Evolutionary conservation across 2,329 filamentous ascomycete species (phyloP).

Genomic region (Ophiognomonia clavigignenti-juglandacearum): DNA sequence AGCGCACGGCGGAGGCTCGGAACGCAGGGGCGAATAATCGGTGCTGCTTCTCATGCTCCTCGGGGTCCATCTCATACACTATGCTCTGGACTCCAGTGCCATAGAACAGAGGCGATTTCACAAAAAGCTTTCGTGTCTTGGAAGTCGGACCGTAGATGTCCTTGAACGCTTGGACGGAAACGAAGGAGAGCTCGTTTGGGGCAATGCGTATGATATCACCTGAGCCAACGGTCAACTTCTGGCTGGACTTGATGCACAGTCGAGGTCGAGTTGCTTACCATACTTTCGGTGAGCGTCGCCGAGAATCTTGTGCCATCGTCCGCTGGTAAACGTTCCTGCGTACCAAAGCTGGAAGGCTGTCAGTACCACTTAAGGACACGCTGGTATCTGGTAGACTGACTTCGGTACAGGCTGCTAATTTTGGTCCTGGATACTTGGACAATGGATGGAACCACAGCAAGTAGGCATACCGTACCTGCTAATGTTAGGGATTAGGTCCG

Average conservation of each 20-base stretch:
- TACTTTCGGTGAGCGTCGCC: slow-evolving; percentile 15
- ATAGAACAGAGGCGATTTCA: slow-evolving; percentile 17
- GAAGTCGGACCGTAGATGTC: slow-evolving; percentile 17
- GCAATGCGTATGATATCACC: slow-evolving; percentile 18
- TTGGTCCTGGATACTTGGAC: slow-evolving; percentile 19
- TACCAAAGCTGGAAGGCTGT: slow-evolving; percentile 17
- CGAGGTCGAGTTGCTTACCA: not conserved
- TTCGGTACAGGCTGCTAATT: slow-evolving; percentile 18
- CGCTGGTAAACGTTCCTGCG: slow-evolving; percentile 8
- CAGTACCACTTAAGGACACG: not conserved
- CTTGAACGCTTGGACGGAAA: slow-evolving; percentile 10
- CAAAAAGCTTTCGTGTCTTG: slow-evolving; percentile 18
- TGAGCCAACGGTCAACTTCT: not conserved
- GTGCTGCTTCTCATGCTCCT: slow-evolving; percentile 18
- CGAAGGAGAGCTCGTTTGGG: slow-evolving; percentile 20
- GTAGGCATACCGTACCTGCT: not conserved
- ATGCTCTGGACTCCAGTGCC: slow-evolving; percentile 16
- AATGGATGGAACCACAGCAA: slow-evolving; percentile 19
- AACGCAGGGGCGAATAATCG: slow-evolving; percentile 20
- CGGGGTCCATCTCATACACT: slow-evolving; percentile 18
- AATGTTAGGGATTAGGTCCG: not conserved
- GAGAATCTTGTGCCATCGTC: slow-evolving; percentile 10
- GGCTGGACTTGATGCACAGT: too few relatives aligned
- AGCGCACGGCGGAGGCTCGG: slow-evolving; percentile 17
- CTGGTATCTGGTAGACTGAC: slow-evolving; percentile 1